Percentiles rank a stretch among this genome's conserved stretches.
phyloP scores from a whole-genome alignment of 192 early-diverging fungal species.

The Backusella tarrabulga region DNA sequence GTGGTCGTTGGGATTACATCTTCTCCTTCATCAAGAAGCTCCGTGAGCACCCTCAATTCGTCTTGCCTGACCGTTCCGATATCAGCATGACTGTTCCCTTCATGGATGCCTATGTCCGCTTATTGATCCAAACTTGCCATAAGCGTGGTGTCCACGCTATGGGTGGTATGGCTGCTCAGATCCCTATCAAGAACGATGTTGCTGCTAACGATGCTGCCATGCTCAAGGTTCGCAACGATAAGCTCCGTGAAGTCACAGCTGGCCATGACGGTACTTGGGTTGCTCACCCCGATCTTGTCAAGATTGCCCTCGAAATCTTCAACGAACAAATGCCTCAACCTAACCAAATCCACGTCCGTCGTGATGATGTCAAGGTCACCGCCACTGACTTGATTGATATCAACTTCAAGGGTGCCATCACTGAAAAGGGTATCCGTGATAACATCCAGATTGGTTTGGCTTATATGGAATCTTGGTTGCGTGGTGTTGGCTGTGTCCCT shows the following conservation, averaged over 20 bases:
- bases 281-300: conserved; percentile 95
- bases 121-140: conserved; percentile 98
- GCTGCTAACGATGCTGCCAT: conserved; percentile 89
- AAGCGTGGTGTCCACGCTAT: conserved; percentile 98
- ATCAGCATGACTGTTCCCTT: conserved; percentile 96
- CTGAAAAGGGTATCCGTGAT: conserved; percentile 86
- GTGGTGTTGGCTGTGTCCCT: conserved; percentile 93
- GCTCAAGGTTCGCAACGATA: conserved; percentile 93
- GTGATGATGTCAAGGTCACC: conserved; percentile 87
- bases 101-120: conserved; percentile 97
- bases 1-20: conserved; percentile 99
- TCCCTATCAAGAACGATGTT: conserved; percentile 94
- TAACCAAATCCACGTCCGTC: conserved; percentile 92
- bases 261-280: conserved; percentile 98
- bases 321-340: conserved; percentile 94
- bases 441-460: conserved; percentile 91
- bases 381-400: conserved; percentile 83
- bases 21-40: conserved; percentile 99
- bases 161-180: conserved; percentile 99
- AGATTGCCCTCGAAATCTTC: conserved; percentile 86
- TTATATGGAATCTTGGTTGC: conserved; percentile 97
- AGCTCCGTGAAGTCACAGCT: conserved; percentile 92
- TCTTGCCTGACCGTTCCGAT: conserved; percentile 88
- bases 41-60: conserved; percentile 80
- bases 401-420: conserved; percentile 72